Evolutionary conservation across 1,284 basidiomycete species (phyloP).

Genomic region (Apiotrichum brassicae): DNA sequence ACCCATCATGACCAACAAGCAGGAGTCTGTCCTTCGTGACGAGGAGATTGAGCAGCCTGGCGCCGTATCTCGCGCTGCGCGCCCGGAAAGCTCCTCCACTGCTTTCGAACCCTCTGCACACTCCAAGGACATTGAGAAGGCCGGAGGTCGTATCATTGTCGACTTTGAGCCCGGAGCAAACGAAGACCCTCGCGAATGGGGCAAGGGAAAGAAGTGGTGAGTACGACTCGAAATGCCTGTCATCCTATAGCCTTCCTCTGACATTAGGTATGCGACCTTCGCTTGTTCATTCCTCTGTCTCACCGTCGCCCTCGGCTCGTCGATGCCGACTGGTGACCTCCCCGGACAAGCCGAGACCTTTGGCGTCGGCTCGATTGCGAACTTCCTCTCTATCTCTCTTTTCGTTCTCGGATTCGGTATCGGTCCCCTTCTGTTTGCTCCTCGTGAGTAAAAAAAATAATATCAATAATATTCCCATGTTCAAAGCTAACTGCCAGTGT

Average conservation of each 20-base stretch:
- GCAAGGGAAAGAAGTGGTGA: conserved; percentile 33
- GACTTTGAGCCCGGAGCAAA: conserved; percentile 24
- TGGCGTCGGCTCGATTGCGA: conserved; percentile 43
- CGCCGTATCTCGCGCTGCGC: background rate
- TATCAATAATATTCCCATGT: no score
- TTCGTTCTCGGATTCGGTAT: conserved; percentile 50
- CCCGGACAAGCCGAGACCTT: conserved; percentile 37
- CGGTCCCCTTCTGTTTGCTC: conserved; percentile 46
- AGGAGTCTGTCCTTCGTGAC: conserved; percentile 24
- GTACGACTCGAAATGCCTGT: no score
- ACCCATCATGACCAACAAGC: conserved; percentile 26
- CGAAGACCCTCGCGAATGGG: conserved; percentile 34
- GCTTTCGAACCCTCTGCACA: no score
- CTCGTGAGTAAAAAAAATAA: conserved; percentile 3
- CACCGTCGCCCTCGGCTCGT: conserved; percentile 45
- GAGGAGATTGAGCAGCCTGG: conserved; percentile 20
- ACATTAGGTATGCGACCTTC: conserved; percentile 25
- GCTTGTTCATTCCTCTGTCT: conserved; percentile 30
- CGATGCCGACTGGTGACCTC: conserved; percentile 49
- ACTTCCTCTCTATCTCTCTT: conserved; percentile 47
- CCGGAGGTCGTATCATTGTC: conserved; percentile 23
- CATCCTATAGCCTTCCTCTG: no score
- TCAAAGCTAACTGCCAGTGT: conserved; percentile 12
- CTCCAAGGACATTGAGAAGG: conserved; percentile 9
- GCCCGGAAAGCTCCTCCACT: background rate